Base-by-base conservation (phyloP, 805 yeast species). In the Kazachstania psychrophila region DNA sequence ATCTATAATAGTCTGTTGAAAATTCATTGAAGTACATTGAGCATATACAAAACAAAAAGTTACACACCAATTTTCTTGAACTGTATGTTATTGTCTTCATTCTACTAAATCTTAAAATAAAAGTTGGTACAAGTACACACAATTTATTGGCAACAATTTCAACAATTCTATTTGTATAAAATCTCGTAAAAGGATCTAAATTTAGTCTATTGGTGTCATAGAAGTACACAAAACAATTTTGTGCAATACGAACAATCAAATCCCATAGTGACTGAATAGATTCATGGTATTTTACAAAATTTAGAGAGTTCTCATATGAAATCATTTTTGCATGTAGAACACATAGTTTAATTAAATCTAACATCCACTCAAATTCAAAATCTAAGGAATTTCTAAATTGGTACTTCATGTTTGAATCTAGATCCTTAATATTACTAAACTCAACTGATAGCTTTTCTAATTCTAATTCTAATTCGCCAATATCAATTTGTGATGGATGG, bases 1-100 rank as follows among this genome's bases (percentile, higher is more conserved):
- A 40, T 15, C 54, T 48, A 31, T 54, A 56, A 31, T 54, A 51
- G 18, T 53, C 55, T n/a, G 43, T 39, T 2, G 52, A 56, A 36
- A 55, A 46, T 33, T 54, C 54, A 33, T 56, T 56, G 34, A 55
- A 57, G 38, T 51, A 57, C 36, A 54, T 40, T 5, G 59, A 50
- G 2, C 51, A 45, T 3, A 56, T 33, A 6, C 47, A 46, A 29
- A 43, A 44, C 11, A 48, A 30, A 29, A 48, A 48, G 31, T 43
- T 41, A 14, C 47, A 41, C 46, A 51, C 42, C 10, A 38, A 28
- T 14, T 42, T 41, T 25, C 42, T 38, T 9, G 40, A 42, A 11
- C 28, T 30, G 25, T 36, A 39, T 11, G 33, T 42, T 13, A 42
- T 11, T 4, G 22, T 27, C n/a, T 39, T 29, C 14, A 49, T 37